Evolutionary conservation across 2,329 filamentous ascomycete genomes (phyloP), one percentile per base, ranked within the genome.

Genomic region (Neopestalotiopsis sp.): DNA sequence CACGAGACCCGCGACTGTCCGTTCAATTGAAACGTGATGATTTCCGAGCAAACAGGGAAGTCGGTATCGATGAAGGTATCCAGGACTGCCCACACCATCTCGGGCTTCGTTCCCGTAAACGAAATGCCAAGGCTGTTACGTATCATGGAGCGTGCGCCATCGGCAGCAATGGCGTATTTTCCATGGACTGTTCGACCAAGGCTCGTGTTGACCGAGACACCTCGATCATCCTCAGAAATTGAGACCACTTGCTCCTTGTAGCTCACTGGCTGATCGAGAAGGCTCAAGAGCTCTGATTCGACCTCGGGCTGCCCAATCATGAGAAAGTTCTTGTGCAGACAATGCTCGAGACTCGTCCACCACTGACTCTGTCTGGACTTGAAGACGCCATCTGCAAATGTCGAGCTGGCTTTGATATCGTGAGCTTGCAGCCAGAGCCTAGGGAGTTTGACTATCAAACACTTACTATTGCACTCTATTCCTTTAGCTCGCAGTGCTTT

Each of bases 281-380:
- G 76, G 1, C 70, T 70, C n/a, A 75, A 72, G n/a, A 86, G 75
- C 0, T 79, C 74, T 4, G 76, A 73, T 71, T 86, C 84, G 0
- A 86, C 78, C 10, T 81, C 81, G 0, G 84, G 81, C 70, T 86
- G 84, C 5, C 84, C 84, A 65, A 86, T 81, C 84, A 86, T 86
- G 59, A 86, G 77, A 28, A 86, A 85, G 70, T 85, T 85, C 70
- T 81, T 84, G 73, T 84, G 83, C 28, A 81, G 74, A 4, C 79
- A 79, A 71, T 85, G 79, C 61, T 84, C 77, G 4, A 86, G 79
- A 14, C 80, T 75, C 10, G 81, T 81, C 84, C 84, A 85, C 84
- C 84, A 86, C 20, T 81, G 75, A 70, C 79, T 85, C 66, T 85
- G 84, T 1, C 82, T 79, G 32, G 83, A 84, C 61, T 80, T 83